These are phyloP conservation scores for Amanita muscaria DNA, from an alignment of 768 basidiomycete genomes.

Conservation along the genomic window DNA sequence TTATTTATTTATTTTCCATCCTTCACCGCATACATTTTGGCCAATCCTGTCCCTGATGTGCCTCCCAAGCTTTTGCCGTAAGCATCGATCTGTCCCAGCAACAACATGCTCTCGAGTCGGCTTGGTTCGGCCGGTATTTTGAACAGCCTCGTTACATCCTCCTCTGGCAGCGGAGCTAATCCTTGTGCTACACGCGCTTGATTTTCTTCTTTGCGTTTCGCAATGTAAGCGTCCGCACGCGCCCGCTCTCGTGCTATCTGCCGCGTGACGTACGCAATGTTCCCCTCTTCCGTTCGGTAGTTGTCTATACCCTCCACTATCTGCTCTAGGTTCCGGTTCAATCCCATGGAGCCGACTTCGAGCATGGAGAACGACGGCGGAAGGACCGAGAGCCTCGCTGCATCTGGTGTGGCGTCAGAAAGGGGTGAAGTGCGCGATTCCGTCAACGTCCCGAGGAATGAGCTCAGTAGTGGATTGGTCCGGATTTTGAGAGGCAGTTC, in stretches of 20 bases:
- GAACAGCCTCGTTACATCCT: slow-evolving; percentile 77
- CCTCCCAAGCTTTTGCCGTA: slow-evolving; percentile 71
- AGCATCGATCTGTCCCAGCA: slow-evolving; percentile 83
- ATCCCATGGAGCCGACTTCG: slow-evolving; percentile 59
- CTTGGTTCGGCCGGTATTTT: slow-evolving; percentile 86
- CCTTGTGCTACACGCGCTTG: slow-evolving; percentile 71
- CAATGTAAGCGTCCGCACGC: slow-evolving; percentile 69
- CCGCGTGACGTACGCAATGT: slow-evolving; percentile 78
- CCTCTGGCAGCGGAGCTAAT: slow-evolving; percentile 77
- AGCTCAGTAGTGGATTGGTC: slow-evolving; percentile 68
- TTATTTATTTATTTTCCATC: slow-evolving; percentile 16
- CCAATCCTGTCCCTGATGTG: slow-evolving; percentile 52
- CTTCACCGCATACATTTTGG: slow-evolving; percentile 79
- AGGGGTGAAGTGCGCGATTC: slow-evolving; percentile 33
- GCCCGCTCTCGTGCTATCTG: slow-evolving; percentile 83
- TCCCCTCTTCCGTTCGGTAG: slow-evolving; percentile 87
- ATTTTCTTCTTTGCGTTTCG: slow-evolving; percentile 88
- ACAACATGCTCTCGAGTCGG: slow-evolving; percentile 76
- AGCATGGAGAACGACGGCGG: slow-evolving; percentile 60
- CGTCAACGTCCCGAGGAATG: slow-evolving; percentile 64
- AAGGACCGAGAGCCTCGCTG: slow-evolving; percentile 31
- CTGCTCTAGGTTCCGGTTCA: slow-evolving; percentile 73
- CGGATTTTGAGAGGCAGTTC: slow-evolving; percentile 82
- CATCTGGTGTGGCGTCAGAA: slow-evolving; percentile 29
- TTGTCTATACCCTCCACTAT: slow-evolving; percentile 79